Conservation (phyloP, 2,329 filamentous ascomycete genomes). For the Fusarium nurragi region DNA sequence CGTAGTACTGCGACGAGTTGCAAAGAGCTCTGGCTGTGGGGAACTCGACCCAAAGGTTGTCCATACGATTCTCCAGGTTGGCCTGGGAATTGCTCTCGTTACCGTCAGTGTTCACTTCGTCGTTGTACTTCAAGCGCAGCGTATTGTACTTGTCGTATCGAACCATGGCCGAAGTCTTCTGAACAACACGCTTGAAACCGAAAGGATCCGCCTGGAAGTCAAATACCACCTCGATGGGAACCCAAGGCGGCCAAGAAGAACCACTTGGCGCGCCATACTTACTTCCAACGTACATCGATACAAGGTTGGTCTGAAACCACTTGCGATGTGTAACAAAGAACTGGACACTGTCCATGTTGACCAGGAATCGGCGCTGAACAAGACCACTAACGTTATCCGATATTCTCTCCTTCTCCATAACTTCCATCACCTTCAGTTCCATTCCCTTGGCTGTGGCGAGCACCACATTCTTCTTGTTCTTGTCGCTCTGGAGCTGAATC, state of each 20-base stretch:
- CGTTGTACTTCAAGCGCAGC: constrained; percentile 94
- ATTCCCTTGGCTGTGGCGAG: constrained; percentile 97
- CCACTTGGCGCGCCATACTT: constrained; percentile 86
- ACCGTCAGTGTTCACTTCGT: constrained; percentile 80
- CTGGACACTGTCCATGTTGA: constrained; percentile 97
- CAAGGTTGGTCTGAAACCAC: constrained; percentile 82
- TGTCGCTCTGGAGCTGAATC: constrained; percentile 97
- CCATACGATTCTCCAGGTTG: constrained; percentile 80
- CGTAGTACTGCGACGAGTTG: constrained; percentile 97
- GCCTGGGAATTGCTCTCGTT: constrained; percentile 60
- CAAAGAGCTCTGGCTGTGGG: constrained; percentile 93
- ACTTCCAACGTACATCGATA: constrained; percentile 94
- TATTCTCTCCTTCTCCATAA: constrained; percentile 95
- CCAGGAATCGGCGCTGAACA: constrained; percentile 91
- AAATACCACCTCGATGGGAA: constrained; percentile 98
- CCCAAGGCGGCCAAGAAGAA: constrained; percentile 96
- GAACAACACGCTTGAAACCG: constrained; percentile 96
- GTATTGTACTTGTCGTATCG: constrained; percentile 99
- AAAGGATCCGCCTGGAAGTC: constrained; percentile 94
- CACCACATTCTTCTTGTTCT: constrained; percentile 96
- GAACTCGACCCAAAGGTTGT: constrained; percentile 97
- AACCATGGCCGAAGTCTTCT: constrained; percentile 93
- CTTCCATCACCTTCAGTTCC: constrained; percentile 96
- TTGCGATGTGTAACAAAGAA: constrained; percentile 98
- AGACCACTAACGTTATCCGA: constrained; percentile 94